Percentiles rank a stretch among this genome's conserved stretches.
Conservation (phyloP, 352 stramenopile species). For the Phytophthora kernoviae region DNA sequence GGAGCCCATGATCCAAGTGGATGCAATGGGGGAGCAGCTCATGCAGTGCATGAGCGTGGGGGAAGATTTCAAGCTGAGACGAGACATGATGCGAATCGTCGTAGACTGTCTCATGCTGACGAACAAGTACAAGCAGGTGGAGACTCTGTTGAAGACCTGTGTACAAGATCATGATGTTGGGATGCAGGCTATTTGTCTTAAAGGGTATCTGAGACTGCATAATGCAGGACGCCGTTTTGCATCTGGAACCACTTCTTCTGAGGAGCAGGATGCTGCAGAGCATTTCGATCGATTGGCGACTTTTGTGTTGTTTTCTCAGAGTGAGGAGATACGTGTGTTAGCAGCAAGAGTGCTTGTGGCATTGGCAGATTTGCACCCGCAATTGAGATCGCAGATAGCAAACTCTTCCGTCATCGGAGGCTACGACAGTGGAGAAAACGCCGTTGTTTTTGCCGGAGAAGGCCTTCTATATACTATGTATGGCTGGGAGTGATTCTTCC, state of each 20-base stretch:
- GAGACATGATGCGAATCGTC: constrained; percentile 76
- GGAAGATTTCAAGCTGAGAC: constrained; percentile 77
- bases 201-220: constrained; percentile 58
- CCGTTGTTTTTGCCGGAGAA: constrained; percentile 42
- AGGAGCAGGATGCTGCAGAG: constrained; percentile 1
- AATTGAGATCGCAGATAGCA: constrained; percentile 24
- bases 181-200: constrained; percentile 61
- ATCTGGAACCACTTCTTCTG: background rate
- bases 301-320: constrained; percentile 40
- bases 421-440: background rate
- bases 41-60: constrained; percentile 76
- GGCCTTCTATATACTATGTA: constrained; percentile 49
- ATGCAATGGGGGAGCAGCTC: constrained; percentile 81
- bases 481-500: constrained; percentile 41
- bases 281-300: constrained; percentile 43
- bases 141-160: constrained; percentile 52
- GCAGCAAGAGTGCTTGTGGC: constrained; percentile 42
- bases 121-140: constrained; percentile 39
- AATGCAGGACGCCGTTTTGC: constrained; percentile 36
- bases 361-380: constrained; percentile 26
- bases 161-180: constrained; percentile 59
- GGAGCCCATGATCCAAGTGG: constrained; percentile 81
- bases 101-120: constrained; percentile 68
- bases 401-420: constrained; percentile 24
- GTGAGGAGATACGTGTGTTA: constrained; percentile 33